Evolutionary conservation across 768 basidiomycete species (phyloP), one percentile per base, ranked within the genome.

Genomic region (Nidularia sp.): DNA sequence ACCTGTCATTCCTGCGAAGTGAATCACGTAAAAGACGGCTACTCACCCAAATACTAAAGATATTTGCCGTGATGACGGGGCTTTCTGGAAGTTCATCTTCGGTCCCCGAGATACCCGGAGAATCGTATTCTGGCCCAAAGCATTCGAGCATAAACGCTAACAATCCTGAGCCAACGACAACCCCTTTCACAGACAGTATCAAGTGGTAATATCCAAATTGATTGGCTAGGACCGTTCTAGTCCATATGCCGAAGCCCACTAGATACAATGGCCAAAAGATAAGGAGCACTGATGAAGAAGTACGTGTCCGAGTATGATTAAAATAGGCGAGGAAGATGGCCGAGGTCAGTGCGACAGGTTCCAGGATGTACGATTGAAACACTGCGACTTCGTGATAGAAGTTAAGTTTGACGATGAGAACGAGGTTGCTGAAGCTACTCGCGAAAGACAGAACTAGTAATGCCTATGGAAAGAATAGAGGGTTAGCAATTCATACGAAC

Each of bases 191-290:
- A 3, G 64, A 58, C 25, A 85, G 52, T 8, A 83, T 58, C 2
- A 71, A 55, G 2, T 60, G 56, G 13, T 68, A 55, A 6, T 73
- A 53, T 32, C 66, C 71, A 44, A 67, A 58, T 29, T 65, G 62
- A 39, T 57, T 53, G 42, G 56, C 44, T n/a, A 73, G 47, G 46
- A 72, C 60, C 0, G 93, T 90, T 5, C 91, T 79, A 0, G 81
- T 70, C 79, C 86, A 83, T 4, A 90, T 63, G 8, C 68, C 59
- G 0, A 83, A 58, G 0, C 70, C 71, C 12, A 74, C 15, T 9
- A 80, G 47, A 58, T 91, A 90, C 6, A 78, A 48, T 0, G 92
- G 90, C 88, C 90, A 96, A 68, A 91, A 95, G 46, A 95, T 64
- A 7, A 97, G 79, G 35, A 93, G 68, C 9, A 83, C 62, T 1